phyloP scores from a whole-genome alignment of 1,139 yeast species.

The Tardiomyces digboiensis region DNA sequence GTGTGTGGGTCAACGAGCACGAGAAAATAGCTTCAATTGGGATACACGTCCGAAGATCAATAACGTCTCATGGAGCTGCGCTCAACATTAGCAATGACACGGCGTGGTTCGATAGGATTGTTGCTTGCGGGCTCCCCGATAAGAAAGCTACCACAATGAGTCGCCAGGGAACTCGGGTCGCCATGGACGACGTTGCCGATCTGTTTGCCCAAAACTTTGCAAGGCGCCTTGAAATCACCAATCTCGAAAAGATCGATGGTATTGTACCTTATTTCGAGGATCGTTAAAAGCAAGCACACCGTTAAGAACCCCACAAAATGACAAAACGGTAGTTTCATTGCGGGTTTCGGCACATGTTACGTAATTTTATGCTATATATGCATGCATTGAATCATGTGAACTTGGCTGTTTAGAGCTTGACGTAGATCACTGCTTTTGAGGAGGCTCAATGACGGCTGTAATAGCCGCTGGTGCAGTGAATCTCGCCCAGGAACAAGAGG shows the following conservation, averaged over 20 bases:
- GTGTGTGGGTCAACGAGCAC: slow-evolving; percentile 58
- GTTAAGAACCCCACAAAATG: no score
- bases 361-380: no score
- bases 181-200: slow-evolving; percentile 38
- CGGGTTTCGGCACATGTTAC: no score
- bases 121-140: slow-evolving; percentile 79
- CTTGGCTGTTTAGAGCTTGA: no score
- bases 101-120: slow-evolving; percentile 55
- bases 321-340: no score
- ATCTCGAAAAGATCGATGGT: neutral
- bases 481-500: slow-evolving; percentile 2
- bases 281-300: no score
- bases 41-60: slow-evolving; percentile 70
- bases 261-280: neutral
- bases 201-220: slow-evolving; percentile 47
- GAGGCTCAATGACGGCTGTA: neutral
- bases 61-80: slow-evolving; percentile 87
- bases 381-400: no score
- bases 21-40: slow-evolving; percentile 86
- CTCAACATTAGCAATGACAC: slow-evolving; percentile 72
- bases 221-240: slow-evolving; percentile 11
- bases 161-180: slow-evolving; percentile 18
- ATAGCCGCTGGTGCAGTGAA: neutral
- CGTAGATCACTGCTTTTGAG: no score
- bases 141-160: slow-evolving; percentile 44